These are phyloP conservation scores for Tulasnella calospora DNA, from an alignment of 768 basidiomycete species.

Conservation along the genomic window DNA sequence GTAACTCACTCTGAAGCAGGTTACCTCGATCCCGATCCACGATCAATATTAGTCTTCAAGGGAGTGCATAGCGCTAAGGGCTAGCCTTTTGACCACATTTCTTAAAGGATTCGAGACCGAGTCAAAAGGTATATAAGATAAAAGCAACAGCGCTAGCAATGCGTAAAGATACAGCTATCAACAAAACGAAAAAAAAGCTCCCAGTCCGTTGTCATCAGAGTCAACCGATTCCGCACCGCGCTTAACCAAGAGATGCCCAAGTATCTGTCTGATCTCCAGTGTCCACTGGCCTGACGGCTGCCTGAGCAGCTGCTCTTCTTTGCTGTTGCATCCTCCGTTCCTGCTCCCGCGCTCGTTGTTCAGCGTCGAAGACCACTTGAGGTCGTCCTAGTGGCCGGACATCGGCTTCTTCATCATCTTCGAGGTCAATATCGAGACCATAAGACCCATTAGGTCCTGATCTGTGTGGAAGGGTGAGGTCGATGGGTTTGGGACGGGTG, in stretches of 20 bases:
- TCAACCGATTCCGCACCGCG: not conserved
- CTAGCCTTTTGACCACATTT: too few relatives aligned
- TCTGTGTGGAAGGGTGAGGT: constrained; percentile 64
- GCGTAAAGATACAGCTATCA: not conserved
- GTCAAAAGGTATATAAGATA: not conserved
- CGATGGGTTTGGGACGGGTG: constrained; percentile 78
- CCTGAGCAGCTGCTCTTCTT: not conserved
- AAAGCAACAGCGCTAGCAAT: not conserved
- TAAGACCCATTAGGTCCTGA: constrained; percentile 45
- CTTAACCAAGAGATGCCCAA: constrained; percentile 13
- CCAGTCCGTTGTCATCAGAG: not conserved
- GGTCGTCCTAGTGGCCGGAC: constrained; percentile 18
- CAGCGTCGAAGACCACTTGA: constrained; percentile 27
- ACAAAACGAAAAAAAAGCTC: not conserved
- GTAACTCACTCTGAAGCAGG: too few relatives aligned
- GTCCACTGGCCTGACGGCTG: constrained; percentile 18
- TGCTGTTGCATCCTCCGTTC: constrained; percentile 16
- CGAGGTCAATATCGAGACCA: constrained; percentile 66
- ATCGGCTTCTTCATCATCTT: constrained; percentile 47
- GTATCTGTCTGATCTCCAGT: constrained; percentile 23
- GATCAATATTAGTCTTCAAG: too few relatives aligned
- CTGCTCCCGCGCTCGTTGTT: not conserved
- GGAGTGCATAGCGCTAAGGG: too few relatives aligned
- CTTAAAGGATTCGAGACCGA: not conserved
- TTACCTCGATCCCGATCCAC: too few relatives aligned